Base-by-base conservation (phyloP, 805 yeast genomes). In the Saccharomyces jurei region DNA sequence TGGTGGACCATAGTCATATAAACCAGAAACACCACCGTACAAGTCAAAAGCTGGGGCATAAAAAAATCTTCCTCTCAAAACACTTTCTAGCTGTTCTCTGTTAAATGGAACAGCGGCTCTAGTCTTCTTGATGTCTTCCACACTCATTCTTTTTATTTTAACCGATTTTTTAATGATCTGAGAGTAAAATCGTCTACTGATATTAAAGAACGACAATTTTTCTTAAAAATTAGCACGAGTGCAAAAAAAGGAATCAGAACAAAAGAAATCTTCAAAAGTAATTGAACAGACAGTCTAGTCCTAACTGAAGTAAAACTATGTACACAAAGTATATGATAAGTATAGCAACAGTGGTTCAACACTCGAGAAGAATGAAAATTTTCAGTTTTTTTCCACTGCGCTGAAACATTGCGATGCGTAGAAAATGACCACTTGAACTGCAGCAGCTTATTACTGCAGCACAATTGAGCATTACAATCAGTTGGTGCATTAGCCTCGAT, bases 1-100 rank as follows among this genome's bases (percentile, higher is more conserved):
- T 71, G 99, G 97, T 59, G 99, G 99, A 76, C 99, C 99, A 70
- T 91, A 94, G 72, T 94, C 99, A 72, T 89, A 94, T 56, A 94
- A 79, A 61, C 99, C 99, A 50, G 97, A 88, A 49, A 94, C 98
- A 72, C 99, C 99, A 63, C 99, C 99, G 72, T 94, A 94, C 60
- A 92, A 82, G 71, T 94, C 99, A 67, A 94, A 94, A 36, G 98
- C 85, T 60, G 99, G 99, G 17, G 98, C 97, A 71, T 82, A 95
- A 75, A 94, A 94, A 78, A 94, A 94, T 71, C 99, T 83, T 73
- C 97, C 86, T 74, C 92, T 94, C 65, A 94, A 77, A 55, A 91
- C 89, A 71, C 87, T 84, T 73, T 94, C 99, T 67, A 94, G 78
- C 60, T 81, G 77, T 60, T 94, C 99, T 72, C 99, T 87, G 64